A percentile compares a stretch with the other conserved stretches of the same genome.
Conservation (phyloP, 352 stramenopile species). For the Pythium rishiriense region DNA sequence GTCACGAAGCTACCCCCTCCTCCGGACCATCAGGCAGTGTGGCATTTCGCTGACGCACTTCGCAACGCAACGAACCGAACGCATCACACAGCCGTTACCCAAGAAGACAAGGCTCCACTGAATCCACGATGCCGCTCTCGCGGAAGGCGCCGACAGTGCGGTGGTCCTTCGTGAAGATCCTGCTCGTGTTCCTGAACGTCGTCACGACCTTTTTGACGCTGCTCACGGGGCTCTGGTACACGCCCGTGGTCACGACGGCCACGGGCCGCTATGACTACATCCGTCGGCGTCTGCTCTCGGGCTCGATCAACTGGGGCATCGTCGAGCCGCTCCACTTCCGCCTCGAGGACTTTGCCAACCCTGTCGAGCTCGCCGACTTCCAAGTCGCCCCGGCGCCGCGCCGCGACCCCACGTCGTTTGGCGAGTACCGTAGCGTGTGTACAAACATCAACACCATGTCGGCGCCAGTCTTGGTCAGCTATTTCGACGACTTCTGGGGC, state of each 20-base stretch:
- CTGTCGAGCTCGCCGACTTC: slow-evolving; percentile 27
- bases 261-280: slow-evolving; percentile 22
- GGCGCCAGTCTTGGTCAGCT: slow-evolving; percentile 26
- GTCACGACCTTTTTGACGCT: slow-evolving; percentile 17
- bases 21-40: no score
- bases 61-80: not conserved
- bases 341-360: slow-evolving; percentile 17
- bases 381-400: slow-evolving; percentile 24
- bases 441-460: slow-evolving; percentile 13
- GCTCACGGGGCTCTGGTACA: slow-evolving; percentile 23
- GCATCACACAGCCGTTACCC: not conserved
- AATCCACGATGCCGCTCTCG: not conserved
- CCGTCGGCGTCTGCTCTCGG: slow-evolving; percentile 9
- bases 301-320: slow-evolving; percentile 28
- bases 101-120: no score
- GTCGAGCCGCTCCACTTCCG: not conserved
- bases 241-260: not conserved
- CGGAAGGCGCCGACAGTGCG: not conserved
- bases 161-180: slow-evolving; percentile 11
- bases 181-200: slow-evolving; percentile 21
- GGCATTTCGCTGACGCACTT: no score
- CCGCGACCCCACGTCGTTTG: slow-evolving; percentile 20
- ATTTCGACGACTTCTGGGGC: slow-evolving; percentile 38
- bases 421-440: slow-evolving; percentile 30
- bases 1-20: no score